Evolutionary conservation across 129 eudicot species (phyloP), one percentile per base, ranked within the genome.

Genomic region (Kitagawia praeruptora): DNA sequence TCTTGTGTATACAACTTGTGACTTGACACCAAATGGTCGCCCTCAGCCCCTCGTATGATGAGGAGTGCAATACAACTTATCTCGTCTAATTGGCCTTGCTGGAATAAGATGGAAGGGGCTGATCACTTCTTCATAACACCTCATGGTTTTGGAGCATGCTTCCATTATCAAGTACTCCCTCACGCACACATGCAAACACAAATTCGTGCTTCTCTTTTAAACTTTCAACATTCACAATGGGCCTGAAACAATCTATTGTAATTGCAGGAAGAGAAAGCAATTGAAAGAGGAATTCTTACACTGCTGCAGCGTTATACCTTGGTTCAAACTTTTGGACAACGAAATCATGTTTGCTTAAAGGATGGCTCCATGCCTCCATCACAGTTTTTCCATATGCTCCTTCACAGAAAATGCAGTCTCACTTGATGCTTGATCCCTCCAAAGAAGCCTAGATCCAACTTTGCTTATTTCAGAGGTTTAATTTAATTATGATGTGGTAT

Each of bases 321-420:
- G 76, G 98, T 93, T 70, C 97, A 93, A 93, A n/a, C 98, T 75
- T 93, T 93, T 80, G 98, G 98, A 47, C 98, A 93, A 77, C 75
- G 82, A 56, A 93, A 93, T 80, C 98, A 93, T 83, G 98, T 93
- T 77, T 93, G 98, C 85, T 89, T 93, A 77, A 93, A 93, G 87
- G 93, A 91, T 8, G 95, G 95, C 8, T 93, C 98, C 12, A 91
- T 93, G n/a, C n/a, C n/a, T n/a, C n/a, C n/a, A n/a, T n/a, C 77
- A 93, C 89, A 14, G 92, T 93, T 79, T 97, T 97, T 23, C 98
- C 98, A 19, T 93, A 91, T 54, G 98, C 98, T 61, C 98, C 98
- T 76, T 95, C 98, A 16, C 95, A 93, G 85, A 93, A 93, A 79
- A n/a, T 93, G 95, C 95, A 93, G 80, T 81, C 98, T 39, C 98